Conservation (phyloP, 805 yeast species). For the Huiozyma sinensis region DNA sequence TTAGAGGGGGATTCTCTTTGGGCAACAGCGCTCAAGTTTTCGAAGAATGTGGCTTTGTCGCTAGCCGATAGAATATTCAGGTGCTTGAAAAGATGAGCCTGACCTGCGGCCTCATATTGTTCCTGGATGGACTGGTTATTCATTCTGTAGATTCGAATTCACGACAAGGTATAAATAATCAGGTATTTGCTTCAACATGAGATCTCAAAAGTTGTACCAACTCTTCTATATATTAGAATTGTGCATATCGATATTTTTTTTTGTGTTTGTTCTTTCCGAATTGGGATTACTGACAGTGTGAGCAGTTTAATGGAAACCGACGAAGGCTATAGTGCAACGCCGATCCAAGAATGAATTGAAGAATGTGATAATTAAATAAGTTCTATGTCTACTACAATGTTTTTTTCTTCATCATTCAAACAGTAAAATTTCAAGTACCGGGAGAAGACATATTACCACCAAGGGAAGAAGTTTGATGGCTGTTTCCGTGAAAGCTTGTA, state of each 20-base stretch:
- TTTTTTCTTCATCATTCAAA: background rate
- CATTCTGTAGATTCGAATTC: background rate
- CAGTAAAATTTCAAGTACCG: background rate
- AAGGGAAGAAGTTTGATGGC: constrained; percentile 1
- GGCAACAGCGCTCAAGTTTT: constrained; percentile 21
- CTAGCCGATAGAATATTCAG: constrained; percentile 31
- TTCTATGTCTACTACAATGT: background rate
- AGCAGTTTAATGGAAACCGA: no score
- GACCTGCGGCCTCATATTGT: constrained; percentile 34
- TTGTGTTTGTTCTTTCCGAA: no score
- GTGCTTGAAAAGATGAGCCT: constrained; percentile 41
- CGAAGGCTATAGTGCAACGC: no score
- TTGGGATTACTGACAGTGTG: no score
- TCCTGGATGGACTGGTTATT: constrained; percentile 1
- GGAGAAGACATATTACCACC: constrained; percentile 1
- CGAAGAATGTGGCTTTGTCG: constrained; percentile 30
- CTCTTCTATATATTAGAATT: no score
- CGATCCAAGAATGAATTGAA: no score
- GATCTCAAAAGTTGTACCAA: no score
- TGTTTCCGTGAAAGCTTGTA: background rate
- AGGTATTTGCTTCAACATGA: no score
- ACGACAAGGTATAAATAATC: no score
- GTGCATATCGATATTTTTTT: no score
- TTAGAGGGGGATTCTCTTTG: constrained; percentile 10
- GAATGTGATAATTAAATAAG: no score